phyloP scores from a whole-genome alignment of 305 asterid genomes.

The Fraxinus velutina region DNA sequence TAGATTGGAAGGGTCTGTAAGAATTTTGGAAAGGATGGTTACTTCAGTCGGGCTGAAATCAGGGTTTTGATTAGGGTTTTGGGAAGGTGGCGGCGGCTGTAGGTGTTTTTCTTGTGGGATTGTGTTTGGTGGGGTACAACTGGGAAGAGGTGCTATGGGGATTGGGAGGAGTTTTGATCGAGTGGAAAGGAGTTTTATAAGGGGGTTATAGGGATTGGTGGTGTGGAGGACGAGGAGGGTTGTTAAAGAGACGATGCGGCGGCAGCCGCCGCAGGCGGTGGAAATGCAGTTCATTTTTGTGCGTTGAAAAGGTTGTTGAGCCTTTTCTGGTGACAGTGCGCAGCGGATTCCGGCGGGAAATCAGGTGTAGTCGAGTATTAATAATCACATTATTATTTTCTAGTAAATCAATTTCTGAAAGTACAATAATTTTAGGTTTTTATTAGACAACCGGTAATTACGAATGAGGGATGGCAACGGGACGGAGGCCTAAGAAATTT shows the following conservation, averaged over 20 bases:
- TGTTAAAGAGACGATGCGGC: slow-evolving; percentile 27
- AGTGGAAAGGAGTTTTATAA: slow-evolving; percentile 26
- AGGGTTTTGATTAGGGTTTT: slow-evolving; percentile 33
- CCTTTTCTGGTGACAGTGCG: not conserved
- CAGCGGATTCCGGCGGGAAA: not conserved
- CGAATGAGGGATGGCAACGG: no score
- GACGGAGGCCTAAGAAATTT: no score
- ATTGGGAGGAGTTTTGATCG: slow-evolving; percentile 33
- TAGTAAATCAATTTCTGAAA: not conserved
- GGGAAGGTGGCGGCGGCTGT: slow-evolving; percentile 20
- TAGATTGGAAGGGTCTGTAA: slow-evolving; percentile 36
- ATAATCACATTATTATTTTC: not conserved
- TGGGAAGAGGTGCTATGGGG: slow-evolving; percentile 34
- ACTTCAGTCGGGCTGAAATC: slow-evolving; percentile 29
- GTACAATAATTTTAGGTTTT: not conserved
- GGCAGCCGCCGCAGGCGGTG: slow-evolving; percentile 40
- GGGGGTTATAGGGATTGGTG: slow-evolving; percentile 18
- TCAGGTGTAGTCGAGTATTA: not conserved
- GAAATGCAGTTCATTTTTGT: slow-evolving; percentile 35
- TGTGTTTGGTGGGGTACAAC: not conserved
- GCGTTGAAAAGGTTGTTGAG: not conserved
- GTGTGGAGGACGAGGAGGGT: slow-evolving; percentile 21
- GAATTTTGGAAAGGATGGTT: slow-evolving; percentile 44
- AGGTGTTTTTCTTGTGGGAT: slow-evolving; percentile 18
- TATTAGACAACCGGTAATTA: not conserved